phyloP scores from a whole-genome alignment of 2,329 filamentous ascomycete species.

The Penicillium olsonii region DNA sequence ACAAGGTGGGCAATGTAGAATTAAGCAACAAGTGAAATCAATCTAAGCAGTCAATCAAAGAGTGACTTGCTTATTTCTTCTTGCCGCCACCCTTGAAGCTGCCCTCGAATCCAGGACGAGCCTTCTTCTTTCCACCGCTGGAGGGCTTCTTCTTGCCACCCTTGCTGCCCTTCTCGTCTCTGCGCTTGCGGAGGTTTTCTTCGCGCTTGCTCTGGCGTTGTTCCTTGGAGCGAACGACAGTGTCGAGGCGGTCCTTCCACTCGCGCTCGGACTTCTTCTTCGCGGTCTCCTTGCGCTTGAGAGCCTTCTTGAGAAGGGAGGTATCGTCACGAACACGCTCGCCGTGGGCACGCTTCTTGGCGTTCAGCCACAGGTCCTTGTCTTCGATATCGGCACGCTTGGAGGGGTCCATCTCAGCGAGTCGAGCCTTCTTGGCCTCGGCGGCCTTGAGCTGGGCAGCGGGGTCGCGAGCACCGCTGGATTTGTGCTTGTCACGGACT shows the following conservation, averaged over 20 bases:
- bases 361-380: conserved; percentile 92
- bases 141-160: conserved; percentile 47
- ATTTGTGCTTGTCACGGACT: conserved; percentile 68
- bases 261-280: conserved; percentile 93
- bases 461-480: conserved; percentile 80
- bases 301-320: conserved; percentile 82
- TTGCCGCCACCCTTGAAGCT: conserved; percentile 61
- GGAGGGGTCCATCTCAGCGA: conserved; percentile 72
- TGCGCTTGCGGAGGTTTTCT: conserved; percentile 72
- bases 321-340: conserved; percentile 88
- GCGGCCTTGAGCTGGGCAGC: conserved; percentile 83
- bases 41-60: neutral
- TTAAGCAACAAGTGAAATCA: conserved; percentile 2
- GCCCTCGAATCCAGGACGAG: conserved; percentile 69
- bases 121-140: conserved; percentile 50
- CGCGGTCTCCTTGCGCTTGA: conserved; percentile 86
- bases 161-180: conserved; percentile 69
- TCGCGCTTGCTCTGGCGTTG: conserved; percentile 81
- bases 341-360: conserved; percentile 83
- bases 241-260: conserved; percentile 73
- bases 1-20: neutral
- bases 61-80: conserved; percentile 38
- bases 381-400: conserved; percentile 86
- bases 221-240: conserved; percentile 73
- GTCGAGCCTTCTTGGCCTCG: conserved; percentile 80